A percentile compares a stretch with the other conserved stretches of the same genome.
These are phyloP conservation scores for Pichia sp. DNA, from an alignment of 1,139 yeast genomes.

Conservation along the genomic window DNA sequence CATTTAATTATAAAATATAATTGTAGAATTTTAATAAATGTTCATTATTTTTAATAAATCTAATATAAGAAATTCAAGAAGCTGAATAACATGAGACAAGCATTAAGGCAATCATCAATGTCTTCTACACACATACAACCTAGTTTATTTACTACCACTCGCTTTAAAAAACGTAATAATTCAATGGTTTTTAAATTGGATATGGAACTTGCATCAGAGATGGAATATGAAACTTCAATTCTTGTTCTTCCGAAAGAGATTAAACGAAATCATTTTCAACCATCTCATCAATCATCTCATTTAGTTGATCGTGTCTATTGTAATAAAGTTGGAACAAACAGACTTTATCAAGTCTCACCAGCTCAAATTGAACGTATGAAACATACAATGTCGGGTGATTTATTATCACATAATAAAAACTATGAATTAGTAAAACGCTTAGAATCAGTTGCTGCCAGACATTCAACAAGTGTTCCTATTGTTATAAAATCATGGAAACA, in stretches of 20 bases:
- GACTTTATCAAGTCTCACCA: slow-evolving; percentile 2
- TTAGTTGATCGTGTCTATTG: not conserved
- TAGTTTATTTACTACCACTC: too few species aligned
- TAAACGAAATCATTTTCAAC: too few species aligned
- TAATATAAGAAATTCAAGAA: too few species aligned
- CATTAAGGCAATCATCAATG: not conserved
- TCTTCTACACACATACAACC: too few species aligned
- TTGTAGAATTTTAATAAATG: too few species aligned
- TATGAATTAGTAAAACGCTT: slow-evolving; percentile 9
- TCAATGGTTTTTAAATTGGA: not conserved
- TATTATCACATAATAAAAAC: not conserved
- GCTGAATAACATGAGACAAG: too few species aligned
- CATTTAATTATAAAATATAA: too few species aligned
- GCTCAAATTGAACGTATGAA: slow-evolving; percentile 6
- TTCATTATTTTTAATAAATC: too few species aligned
- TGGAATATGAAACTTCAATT: not conserved
- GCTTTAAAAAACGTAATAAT: too few species aligned
- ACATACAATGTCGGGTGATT: not conserved
- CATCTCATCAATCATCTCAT: not conserved
- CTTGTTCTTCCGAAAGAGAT: too few species aligned
- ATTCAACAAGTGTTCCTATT: slow-evolving; percentile 8
- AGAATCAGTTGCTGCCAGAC: slow-evolving; percentile 3
- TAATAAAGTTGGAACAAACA: not conserved
- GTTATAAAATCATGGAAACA: slow-evolving; percentile 7
- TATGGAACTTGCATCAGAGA: not conserved